These are phyloP conservation scores for Dryas drummondii DNA, from an alignment of 306 rosid species.

Conservation along the genomic window DNA sequence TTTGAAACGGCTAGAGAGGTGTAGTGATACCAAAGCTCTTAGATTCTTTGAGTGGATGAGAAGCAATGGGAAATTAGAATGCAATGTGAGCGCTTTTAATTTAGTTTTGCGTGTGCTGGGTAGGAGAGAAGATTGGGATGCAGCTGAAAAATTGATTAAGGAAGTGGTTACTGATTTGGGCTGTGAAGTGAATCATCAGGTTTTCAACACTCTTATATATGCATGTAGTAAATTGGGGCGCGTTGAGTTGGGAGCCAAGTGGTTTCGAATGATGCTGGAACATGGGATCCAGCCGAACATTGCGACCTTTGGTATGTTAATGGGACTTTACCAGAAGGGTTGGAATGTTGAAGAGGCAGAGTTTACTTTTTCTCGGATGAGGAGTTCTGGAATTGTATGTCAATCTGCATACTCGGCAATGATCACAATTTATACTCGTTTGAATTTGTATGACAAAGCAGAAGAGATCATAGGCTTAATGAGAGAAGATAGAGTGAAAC, in stretches of 20 bases:
- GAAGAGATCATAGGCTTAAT: constrained; percentile 55
- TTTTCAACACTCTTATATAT: constrained; percentile 69
- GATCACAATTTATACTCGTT: constrained; percentile 71
- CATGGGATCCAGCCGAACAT: constrained; percentile 54
- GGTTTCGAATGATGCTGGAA: constrained; percentile 73
- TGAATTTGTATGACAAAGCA: constrained; percentile 61
- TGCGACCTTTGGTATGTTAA: constrained; percentile 78
- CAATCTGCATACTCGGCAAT: constrained; percentile 70
- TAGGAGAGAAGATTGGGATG: constrained; percentile 61
- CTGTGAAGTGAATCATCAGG: constrained; percentile 47
- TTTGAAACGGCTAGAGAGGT: constrained; percentile 55
- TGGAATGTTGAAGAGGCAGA: constrained; percentile 75
- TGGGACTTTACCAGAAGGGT: constrained; percentile 71
- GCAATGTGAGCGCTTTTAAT: constrained; percentile 55
- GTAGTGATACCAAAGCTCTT: constrained; percentile 47
- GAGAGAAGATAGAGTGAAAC: constrained; percentile 44
- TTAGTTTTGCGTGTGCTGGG: constrained; percentile 47
- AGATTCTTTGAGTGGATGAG: constrained; percentile 73
- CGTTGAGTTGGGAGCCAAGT: constrained; percentile 46
- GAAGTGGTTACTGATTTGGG: constrained; percentile 46
- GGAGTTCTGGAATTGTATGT: constrained; percentile 50
- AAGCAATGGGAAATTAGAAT: constrained; percentile 51
- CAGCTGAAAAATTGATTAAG: constrained; percentile 49
- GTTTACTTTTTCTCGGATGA: constrained; percentile 62
- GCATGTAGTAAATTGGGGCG: constrained; percentile 52